A percentile compares a stretch with the other conserved stretches of the same genome.
These are phyloP conservation scores for Coemansia sp. DNA, from an alignment of 192 early-diverging fungal genomes.

Conservation along the genomic window DNA sequence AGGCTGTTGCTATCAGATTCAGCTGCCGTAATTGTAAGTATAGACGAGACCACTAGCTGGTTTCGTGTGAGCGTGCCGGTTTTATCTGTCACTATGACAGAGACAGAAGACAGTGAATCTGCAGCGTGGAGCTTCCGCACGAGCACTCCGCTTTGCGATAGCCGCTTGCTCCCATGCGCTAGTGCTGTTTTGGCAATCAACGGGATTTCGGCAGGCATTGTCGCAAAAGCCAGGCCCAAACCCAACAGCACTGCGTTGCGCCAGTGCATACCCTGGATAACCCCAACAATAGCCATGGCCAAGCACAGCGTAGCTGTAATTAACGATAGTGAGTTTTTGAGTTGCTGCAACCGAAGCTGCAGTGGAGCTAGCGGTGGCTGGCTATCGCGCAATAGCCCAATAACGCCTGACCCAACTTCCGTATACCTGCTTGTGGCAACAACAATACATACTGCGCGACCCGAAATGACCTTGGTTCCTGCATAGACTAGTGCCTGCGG, in stretches of 20 bases:
- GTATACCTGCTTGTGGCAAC: constrained; percentile 34
- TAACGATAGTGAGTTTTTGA: constrained; percentile 23
- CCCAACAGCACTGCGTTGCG: constrained; percentile 34
- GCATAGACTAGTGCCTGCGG: constrained; percentile 28
- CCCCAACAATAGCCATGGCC: constrained; percentile 17
- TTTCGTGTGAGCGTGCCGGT: constrained; percentile 70
- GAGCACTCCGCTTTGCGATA: constrained; percentile 54
- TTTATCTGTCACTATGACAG: constrained; percentile 69
- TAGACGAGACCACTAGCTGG: constrained; percentile 56
- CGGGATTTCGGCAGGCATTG: constrained; percentile 51
- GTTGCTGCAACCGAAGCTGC: constrained; percentile 25
- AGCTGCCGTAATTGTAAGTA: constrained; percentile 14
- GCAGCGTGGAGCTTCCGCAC: constrained; percentile 64
- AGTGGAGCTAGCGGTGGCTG: constrained; percentile 16
- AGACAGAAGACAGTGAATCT: constrained; percentile 63
- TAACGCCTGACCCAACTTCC: constrained; percentile 16
- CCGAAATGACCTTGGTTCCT: constrained; percentile 33
- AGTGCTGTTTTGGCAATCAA: constrained; percentile 45
- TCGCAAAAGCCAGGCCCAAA: constrained; percentile 45
- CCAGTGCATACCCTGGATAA: constrained; percentile 31
- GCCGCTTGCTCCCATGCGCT: constrained; percentile 22
- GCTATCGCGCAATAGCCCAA: constrained; percentile 7
- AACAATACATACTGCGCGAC: constrained; percentile 32
- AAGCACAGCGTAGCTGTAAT: constrained; percentile 18
- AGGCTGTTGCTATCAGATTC: constrained; percentile 10